Conservation (phyloP, 352 stramenopile species). For the Globisporangium yorkense region DNA sequence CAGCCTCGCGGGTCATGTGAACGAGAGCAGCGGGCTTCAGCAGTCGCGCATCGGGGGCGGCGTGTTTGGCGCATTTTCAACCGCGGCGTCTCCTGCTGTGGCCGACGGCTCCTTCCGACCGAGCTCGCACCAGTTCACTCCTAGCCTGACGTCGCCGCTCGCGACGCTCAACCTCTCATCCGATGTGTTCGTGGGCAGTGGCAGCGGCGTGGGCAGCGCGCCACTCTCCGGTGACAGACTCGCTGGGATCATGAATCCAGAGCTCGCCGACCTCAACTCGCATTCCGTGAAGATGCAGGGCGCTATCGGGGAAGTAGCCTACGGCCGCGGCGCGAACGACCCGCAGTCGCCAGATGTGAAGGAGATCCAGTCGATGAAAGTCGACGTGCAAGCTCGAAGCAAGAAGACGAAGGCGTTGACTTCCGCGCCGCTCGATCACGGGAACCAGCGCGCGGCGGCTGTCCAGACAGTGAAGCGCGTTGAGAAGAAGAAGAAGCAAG, state of each 20-base stretch:
- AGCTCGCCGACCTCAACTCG: slow-evolving; percentile 63
- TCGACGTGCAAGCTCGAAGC: slow-evolving; percentile 23
- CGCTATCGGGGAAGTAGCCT: slow-evolving; percentile 5
- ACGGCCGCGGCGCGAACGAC: background rate
- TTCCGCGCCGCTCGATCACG: slow-evolving; percentile 12
- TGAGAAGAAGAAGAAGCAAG: slow-evolving; percentile 13
- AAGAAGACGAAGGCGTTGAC: slow-evolving; percentile 14
- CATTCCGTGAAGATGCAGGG: slow-evolving; percentile 54
- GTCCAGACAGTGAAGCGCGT: slow-evolving; percentile 15
- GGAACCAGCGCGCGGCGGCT: slow-evolving; percentile 16
- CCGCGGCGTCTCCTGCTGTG: background rate
- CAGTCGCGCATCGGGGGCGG: slow-evolving; percentile 3
- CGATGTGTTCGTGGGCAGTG: slow-evolving; percentile 15
- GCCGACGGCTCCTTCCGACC: slow-evolving; percentile 13
- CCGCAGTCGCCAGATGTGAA: background rate
- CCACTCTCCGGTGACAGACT: slow-evolving; percentile 9
- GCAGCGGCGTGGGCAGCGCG: background rate
- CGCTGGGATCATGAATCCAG: slow-evolving; percentile 29
- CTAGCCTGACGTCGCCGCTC: slow-evolving; percentile 21
- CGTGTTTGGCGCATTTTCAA: slow-evolving; percentile 4
- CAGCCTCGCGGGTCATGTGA: background rate
- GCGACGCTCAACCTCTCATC: slow-evolving; percentile 20
- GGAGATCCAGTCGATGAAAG: slow-evolving; percentile 15
- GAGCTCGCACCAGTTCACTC: slow-evolving; percentile 16
- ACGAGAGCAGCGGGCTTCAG: background rate